phyloP scores from a whole-genome alignment of 2,329 filamentous ascomycete genomes.

The Alternaria novae-zelandiae region DNA sequence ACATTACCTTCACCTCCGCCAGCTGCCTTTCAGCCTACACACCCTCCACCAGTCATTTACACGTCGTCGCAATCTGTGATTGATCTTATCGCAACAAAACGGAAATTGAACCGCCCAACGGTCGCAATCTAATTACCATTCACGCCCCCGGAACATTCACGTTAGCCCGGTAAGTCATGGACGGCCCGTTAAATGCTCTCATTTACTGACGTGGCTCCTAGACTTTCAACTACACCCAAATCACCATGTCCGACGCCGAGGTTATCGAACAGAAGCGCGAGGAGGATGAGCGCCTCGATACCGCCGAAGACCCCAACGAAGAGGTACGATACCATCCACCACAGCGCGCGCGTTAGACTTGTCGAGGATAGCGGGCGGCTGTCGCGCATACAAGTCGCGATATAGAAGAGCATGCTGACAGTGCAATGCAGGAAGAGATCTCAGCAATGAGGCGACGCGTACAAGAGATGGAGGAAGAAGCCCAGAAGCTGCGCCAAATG shows the following conservation, averaged over 20 bases:
- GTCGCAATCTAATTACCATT: background rate
- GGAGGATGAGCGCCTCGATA: conserved; percentile 43
- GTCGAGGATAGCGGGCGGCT: background rate
- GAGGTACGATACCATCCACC: conserved; percentile 37
- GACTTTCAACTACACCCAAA: background rate
- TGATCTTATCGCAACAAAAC: background rate
- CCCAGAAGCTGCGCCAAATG: conserved; percentile 61
- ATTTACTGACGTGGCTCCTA: background rate
- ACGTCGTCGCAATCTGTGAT: conserved; percentile 17
- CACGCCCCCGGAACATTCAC: conserved; percentile 8
- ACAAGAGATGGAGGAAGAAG: conserved; percentile 65
- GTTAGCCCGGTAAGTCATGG: conserved; percentile 22
- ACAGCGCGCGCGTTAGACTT: background rate
- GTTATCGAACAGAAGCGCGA: conserved; percentile 34
- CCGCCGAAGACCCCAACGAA: conserved; percentile 42
- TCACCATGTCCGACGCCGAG: conserved; percentile 41
- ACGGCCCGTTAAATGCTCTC: background rate
- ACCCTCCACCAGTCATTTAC: conserved; percentile 1
- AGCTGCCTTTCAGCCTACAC: conserved; percentile 17
- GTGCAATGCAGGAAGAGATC: conserved; percentile 48
- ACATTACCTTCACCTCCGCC: conserved; percentile 20
- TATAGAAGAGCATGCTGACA: conserved; percentile 6
- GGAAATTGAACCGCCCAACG: background rate
- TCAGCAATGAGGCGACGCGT: conserved; percentile 61
- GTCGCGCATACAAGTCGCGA: background rate